Conservation (phyloP, 225 moss, liverwort and hornwort species). For the Polytrichum commune region DNA sequence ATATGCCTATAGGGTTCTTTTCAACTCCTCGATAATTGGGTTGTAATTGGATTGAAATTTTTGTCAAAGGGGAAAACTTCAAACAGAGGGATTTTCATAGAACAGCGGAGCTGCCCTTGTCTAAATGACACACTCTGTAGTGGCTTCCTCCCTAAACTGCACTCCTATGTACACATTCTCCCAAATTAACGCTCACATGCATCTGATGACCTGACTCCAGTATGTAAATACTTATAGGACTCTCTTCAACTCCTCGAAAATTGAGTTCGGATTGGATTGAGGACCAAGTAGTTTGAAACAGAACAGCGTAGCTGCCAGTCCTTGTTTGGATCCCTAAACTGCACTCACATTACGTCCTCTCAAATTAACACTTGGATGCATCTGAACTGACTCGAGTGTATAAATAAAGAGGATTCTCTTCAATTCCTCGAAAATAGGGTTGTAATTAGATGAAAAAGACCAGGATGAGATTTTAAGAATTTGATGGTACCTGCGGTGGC, state of each 20-base stretch:
- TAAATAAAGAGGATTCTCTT: background rate
- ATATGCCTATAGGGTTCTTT: background rate
- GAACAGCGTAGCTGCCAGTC: constrained; percentile 33
- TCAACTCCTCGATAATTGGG: background rate
- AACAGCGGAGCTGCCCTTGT: constrained; percentile 47
- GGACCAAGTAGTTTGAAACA: constrained; percentile 7
- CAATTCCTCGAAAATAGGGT: background rate
- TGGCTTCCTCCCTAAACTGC: background rate
- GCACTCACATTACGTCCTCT: background rate
- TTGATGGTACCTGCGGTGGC: constrained; percentile 74
- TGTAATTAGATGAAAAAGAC: background rate
- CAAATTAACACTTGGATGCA: background rate
- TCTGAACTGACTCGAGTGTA: background rate
- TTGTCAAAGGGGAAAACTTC: constrained; percentile 10
- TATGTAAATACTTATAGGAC: background rate
- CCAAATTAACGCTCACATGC: background rate
- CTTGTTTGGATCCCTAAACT: constrained; percentile 14
- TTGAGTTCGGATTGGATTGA: background rate
- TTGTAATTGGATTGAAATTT: background rate
- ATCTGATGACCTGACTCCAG: background rate
- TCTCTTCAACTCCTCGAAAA: background rate
- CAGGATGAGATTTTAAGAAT: no score
- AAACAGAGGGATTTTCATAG: constrained; percentile 68
- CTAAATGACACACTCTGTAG: constrained; percentile 16
- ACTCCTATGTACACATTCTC: background rate